Evolutionary conservation across 116 monocot species (phyloP).

Genomic region (Zostera marina): DNA sequence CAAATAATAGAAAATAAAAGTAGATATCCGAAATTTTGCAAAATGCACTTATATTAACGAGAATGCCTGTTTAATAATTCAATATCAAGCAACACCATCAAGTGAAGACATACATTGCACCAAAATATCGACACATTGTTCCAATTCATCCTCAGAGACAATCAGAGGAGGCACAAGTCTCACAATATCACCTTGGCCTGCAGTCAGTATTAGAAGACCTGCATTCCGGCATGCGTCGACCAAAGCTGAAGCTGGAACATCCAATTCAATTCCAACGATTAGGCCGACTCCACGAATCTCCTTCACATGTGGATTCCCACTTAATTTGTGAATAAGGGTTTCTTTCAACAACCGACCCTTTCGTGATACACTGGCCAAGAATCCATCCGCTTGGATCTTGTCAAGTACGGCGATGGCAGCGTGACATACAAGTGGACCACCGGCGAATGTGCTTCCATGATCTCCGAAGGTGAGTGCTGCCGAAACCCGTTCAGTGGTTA

Average conservation of each 20-base stretch:
- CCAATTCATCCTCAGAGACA: slow-evolving; percentile 60
- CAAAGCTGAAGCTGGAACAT: slow-evolving; percentile 39
- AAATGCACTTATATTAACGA: too few species aligned
- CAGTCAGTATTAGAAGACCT: slow-evolving; percentile 69
- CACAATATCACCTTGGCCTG: slow-evolving; percentile 77
- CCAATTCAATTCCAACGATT: slow-evolving; percentile 69
- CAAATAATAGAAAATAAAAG: too few species aligned
- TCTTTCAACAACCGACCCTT: slow-evolving; percentile 62
- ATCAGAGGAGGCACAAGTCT: slow-evolving; percentile 82
- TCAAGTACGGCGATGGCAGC: slow-evolving; percentile 60
- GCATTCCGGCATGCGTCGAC: slow-evolving; percentile 50
- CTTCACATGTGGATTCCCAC: slow-evolving; percentile 36
- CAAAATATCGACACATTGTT: slow-evolving; percentile 42
- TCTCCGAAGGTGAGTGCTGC: slow-evolving; percentile 44
- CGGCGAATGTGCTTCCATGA: slow-evolving; percentile 84
- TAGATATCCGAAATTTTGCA: too few species aligned
- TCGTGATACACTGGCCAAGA: slow-evolving; percentile 34
- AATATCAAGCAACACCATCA: slow-evolving; percentile 7
- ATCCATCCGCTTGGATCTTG: slow-evolving; percentile 46
- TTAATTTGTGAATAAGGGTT: slow-evolving; percentile 28
- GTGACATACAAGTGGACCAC: slow-evolving; percentile 59
- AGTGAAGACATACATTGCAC: slow-evolving; percentile 44
- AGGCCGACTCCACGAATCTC: slow-evolving; percentile 73
- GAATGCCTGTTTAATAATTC: not conserved
- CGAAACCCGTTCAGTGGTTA: slow-evolving; percentile 52